Evolutionary conservation across 2,329 filamentous ascomycete species (phyloP).

Genomic region (Sclerotiophoma versabilis): DNA sequence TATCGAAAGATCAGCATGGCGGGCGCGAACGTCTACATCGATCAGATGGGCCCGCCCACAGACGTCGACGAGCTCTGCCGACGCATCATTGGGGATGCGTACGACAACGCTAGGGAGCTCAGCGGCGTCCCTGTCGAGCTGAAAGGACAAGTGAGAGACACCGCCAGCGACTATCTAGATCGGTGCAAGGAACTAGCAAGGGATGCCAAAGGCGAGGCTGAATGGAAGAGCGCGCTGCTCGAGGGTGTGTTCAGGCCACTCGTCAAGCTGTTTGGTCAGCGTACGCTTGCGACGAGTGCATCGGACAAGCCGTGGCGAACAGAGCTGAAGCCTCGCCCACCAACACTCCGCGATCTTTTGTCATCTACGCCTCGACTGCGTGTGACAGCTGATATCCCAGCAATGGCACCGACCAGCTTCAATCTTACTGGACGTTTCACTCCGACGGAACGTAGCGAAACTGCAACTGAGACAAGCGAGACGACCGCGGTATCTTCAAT

Average conservation of each 20-base stretch:
- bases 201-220: conserved; percentile 3
- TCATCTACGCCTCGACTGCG: neutral
- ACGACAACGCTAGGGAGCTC: neutral
- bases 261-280: neutral
- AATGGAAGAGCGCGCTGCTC: conserved; percentile 3
- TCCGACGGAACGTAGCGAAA: neutral
- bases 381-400: neutral
- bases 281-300: conserved; percentile 2
- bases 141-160: neutral
- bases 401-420: neutral
- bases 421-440: neutral
- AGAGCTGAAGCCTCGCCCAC: conserved; percentile 5
- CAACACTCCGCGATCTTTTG: neutral
- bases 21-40: neutral
- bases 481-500: neutral
- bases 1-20: conserved; percentile 1
- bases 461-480: conserved; percentile 1
- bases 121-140: neutral
- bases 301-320: conserved; percentile 5
- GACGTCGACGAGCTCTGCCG: neutral
- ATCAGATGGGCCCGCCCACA: conserved; percentile 1
- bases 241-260: neutral
- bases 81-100: neutral
- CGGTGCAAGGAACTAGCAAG: neutral
- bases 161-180: conserved; percentile 1